Base-by-base conservation (phyloP, 2,329 filamentous ascomycete genomes). In the Paracoccidioides brasiliensis region DNA sequence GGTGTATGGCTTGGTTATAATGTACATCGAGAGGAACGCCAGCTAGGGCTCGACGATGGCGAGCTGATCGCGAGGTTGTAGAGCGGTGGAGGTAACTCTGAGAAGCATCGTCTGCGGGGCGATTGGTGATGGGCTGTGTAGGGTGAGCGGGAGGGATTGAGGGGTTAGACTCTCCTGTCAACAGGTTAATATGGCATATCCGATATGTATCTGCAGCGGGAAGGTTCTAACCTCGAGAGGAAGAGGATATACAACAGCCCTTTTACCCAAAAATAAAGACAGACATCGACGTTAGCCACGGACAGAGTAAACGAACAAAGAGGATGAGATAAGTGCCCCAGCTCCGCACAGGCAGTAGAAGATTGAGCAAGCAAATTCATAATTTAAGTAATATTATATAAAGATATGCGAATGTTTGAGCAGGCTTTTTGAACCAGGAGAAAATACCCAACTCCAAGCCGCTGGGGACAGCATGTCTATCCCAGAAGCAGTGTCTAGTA, bases 1-100 rank as follows among this genome's bases (percentile, higher is more conserved):
- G 77, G 46, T 79, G 79, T 42, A 90, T 73, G 0, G 85, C 84
- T 62, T 80, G 80, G 64, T 88, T 86, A 66, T 86, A 85, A 66
- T 86, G 84, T 63, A 85, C 78, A 49, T 63, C 66, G 32, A 75
- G 61, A 0, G 72, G 67, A 33, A 69, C 57, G 10, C 64, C 58
- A 41, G 60, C 57, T 60, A 59, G 58, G 49, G 40, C 58, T 49
- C 41, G 60, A 54, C 55, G 55, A 55, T 54, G 57, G 48, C 52
- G 28, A 56, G 48, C 54, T 41, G 59, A 58, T 51, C 41, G 58
- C 5, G 56, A 46, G 38, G 50, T 50, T 8, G 44, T 55, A 42
- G 55, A 55, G 12, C 5, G 58, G 53, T n/a, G 52, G 52, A 14
- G 62, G 55, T 33, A 56, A 52, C 35, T 57, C 54, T 8, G 56